Conservation (phyloP, 257 asterid species). For the Misopates orontium region DNA sequence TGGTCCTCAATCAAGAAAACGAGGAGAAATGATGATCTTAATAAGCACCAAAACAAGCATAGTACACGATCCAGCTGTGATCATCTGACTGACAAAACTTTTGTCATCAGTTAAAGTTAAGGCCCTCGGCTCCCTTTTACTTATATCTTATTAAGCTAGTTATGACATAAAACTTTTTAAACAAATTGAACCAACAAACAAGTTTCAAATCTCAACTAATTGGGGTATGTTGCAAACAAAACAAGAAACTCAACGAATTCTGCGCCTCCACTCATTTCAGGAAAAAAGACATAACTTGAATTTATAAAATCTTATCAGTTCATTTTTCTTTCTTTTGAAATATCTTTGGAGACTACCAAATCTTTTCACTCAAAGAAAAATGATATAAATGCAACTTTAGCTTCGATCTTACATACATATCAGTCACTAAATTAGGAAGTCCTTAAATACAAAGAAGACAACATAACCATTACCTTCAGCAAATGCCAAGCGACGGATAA, state of each 20-base stretch:
- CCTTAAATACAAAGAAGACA: too few species aligned
- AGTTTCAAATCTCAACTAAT: too few species aligned
- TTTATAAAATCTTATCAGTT: too few species aligned
- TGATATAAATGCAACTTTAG: background rate
- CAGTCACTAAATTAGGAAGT: background rate
- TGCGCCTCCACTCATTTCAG: too few species aligned
- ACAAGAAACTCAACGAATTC: too few species aligned
- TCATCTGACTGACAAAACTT: slow-evolving; percentile 3
- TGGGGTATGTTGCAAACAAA: too few species aligned
- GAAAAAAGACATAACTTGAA: too few species aligned
- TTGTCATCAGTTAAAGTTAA: background rate
- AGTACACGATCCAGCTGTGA: background rate
- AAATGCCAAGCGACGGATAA: slow-evolving; percentile 90
- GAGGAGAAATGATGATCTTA: background rate
- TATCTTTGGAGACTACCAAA: background rate
- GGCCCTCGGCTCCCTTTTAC: background rate
- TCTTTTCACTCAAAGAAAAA: background rate
- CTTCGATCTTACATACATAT: slow-evolving; percentile 2
- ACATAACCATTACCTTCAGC: slow-evolving; percentile 50
- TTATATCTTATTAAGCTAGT: background rate
- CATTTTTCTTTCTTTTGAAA: too few species aligned
- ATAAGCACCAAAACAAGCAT: background rate
- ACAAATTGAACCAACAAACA: too few species aligned
- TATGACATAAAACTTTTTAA: background rate
- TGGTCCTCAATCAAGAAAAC: background rate